Base-by-base conservation (phyloP, 768 basidiomycete species). In the Collybia sp. region DNA sequence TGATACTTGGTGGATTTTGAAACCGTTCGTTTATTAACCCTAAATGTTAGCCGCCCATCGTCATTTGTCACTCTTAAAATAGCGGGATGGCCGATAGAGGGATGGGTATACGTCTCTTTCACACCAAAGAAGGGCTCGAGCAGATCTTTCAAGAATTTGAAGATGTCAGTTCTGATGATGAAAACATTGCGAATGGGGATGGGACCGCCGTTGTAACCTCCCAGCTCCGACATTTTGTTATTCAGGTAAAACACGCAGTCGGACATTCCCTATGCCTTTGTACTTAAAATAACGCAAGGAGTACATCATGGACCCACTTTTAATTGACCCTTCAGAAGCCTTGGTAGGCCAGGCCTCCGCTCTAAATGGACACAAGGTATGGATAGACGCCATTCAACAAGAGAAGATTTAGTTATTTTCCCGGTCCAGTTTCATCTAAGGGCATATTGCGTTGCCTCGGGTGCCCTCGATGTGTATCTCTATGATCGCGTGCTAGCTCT, bases 1-100 rank as follows among this genome's bases (percentile, higher is more conserved):
- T 10, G 52, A 57, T 3, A 68, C 67, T 20, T 97, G 95, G 95
- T 98, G 85, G 79, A 95, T 99, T 50, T 67, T 99, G 43, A 99
- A 99, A 68, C 94, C 96, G 75, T 76, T 51, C 54, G 72, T 61
- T 17, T 36, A 13, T 53, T 45, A 43, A 40, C 6, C 44, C 13
- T 4, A 17, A 11, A 9, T 45, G 12, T 30, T 32, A 31, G 44
- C 36, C 30, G n/a, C 35, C 30, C 20, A 17, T 32, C 19, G 35
- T 38, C 46, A 49, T 43, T 50, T 44, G 30, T 48, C 30, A 34
- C 44, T 44, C 39, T 46, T 30, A 15, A 16, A 32, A 10, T 47
- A 78, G 76, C 39, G 91, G 93, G 13, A 95, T 99, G 89, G 86
- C 93, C 1, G 94, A 98, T 68, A 79, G 92, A 42, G 96, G 93